Evolutionary conservation across 108 stramenopile species (phyloP), one percentile per base, ranked within the genome.

Genomic region (Cyclostephanos tholiformis): DNA sequence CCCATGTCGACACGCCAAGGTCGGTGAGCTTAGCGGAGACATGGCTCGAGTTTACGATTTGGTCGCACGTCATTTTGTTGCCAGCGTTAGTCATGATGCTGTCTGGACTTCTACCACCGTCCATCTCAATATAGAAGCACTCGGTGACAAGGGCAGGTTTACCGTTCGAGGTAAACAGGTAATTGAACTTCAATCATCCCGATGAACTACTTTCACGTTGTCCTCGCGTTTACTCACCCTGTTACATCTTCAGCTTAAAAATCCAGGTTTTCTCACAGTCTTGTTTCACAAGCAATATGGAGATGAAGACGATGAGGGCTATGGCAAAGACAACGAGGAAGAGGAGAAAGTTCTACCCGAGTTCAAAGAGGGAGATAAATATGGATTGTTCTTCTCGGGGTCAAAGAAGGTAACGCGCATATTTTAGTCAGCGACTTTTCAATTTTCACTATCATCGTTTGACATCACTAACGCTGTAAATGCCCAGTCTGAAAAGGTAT

Each of bases 1-100:
- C n/a, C 88, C 89, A 5, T 91, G 89, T 63, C 72, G 88, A 26
- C 69, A 90, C 6, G 87, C 86, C 27, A 59, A 71, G 30, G 65
- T 77, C 26, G 76, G 84, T 20, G 94, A 91, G 62, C 75, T 92
- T 8, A 82, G 72, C 46, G 93, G 93, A 26, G 93, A 94, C 57
- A 87, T 85, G 88, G 89, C 82, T 12, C 85, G 96, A n/a, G 85
- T 97, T 13, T 97, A 91, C 63, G 95, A 95, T 23, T 67, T 97
- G 10, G 88, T 94, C 3, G 81, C 87, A 4, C 80, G 97, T 4
- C 95, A 96, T 79, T 97, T 95, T 67, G 88, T 95, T 67, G 97
- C 95, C 9, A 88, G 88, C 17, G 91, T 97, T 0, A 88, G 89
- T 55, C 84, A 80, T 22, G 95, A 97, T 85, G 95, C 95, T 9